Percentiles rank a stretch among this genome's conserved stretches.
These are phyloP conservation scores for Emergomyces pasteurianus DNA, from an alignment of 2,329 filamentous ascomycete species.

Conservation along the genomic window DNA sequence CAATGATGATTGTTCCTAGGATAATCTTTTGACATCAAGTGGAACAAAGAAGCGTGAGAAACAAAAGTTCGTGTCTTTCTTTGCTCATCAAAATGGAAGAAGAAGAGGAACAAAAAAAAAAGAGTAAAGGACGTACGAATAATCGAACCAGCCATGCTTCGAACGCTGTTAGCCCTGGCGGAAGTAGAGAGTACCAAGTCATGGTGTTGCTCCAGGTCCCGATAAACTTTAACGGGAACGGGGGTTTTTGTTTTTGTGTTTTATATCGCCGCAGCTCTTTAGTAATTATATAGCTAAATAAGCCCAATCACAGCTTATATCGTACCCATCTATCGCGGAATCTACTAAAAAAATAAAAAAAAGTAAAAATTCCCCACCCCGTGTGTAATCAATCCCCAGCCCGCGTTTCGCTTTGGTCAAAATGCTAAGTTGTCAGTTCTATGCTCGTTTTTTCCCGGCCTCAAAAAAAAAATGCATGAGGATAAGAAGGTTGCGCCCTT, in stretches of 20 bases:
- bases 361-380: too few species aligned
- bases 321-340: background rate
- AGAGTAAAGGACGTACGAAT: slow-evolving; percentile 41
- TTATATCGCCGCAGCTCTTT: background rate
- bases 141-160: slow-evolving; percentile 51
- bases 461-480: background rate
- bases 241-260: too few species aligned
- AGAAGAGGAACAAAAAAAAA: slow-evolving; percentile 1
- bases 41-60: background rate
- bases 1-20: slow-evolving; percentile 48
- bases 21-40: slow-evolving; percentile 41
- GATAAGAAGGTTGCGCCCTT: background rate
- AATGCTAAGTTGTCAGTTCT: background rate
- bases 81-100: too few species aligned
- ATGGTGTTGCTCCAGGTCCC: slow-evolving; percentile 26
- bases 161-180: slow-evolving; percentile 42
- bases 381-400: too few species aligned
- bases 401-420: too few species aligned
- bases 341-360: too few species aligned
- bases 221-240: background rate
- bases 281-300: background rate
- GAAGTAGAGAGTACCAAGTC: slow-evolving; percentile 55
- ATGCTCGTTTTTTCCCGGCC: background rate
- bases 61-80: too few species aligned
- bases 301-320: background rate